These are phyloP conservation scores for Ramalina intermedia DNA, from an alignment of 495 filamentous ascomycete genomes.

Conservation along the genomic window DNA sequence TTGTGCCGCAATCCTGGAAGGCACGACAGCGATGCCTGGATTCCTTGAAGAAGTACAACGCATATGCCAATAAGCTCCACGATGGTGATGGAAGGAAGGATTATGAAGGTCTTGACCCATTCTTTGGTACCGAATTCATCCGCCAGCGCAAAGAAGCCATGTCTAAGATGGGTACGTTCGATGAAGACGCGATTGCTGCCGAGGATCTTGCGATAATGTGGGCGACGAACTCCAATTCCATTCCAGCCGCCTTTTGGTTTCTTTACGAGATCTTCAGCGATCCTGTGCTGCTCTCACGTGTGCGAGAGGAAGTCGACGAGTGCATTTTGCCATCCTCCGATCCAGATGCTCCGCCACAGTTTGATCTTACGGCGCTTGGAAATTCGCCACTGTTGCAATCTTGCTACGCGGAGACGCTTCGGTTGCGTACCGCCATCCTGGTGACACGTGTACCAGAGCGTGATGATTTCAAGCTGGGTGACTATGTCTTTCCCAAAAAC, in stretches of 20 bases:
- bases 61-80: conserved; percentile 1
- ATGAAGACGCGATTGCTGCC: conserved; percentile 6
- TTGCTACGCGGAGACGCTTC: conserved; percentile 14
- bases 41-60: neutral
- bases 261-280: neutral
- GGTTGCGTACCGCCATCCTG: conserved; percentile 12
- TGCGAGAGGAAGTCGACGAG: neutral
- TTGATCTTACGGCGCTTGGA: conserved; percentile 4
- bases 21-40: neutral
- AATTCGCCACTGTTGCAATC: conserved; percentile 8
- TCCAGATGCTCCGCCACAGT: neutral
- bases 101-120: neutral
- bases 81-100: conserved; percentile 4
- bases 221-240: conserved; percentile 3
- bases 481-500: conserved; percentile 1
- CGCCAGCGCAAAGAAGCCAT: neutral
- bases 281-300: neutral
- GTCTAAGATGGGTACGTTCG: neutral
- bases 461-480: conserved; percentile 1
- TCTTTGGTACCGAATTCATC: conserved; percentile 2
- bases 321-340: neutral
- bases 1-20: conserved; percentile 2
- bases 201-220: conserved; percentile 10
- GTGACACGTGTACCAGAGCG: neutral
- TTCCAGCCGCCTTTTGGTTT: conserved; percentile 1